A percentile compares a stretch with the other conserved stretches of the same genome.
These are phyloP conservation scores for Salvia splendens DNA, from an alignment of 257 asterid genomes.

Conservation along the genomic window DNA sequence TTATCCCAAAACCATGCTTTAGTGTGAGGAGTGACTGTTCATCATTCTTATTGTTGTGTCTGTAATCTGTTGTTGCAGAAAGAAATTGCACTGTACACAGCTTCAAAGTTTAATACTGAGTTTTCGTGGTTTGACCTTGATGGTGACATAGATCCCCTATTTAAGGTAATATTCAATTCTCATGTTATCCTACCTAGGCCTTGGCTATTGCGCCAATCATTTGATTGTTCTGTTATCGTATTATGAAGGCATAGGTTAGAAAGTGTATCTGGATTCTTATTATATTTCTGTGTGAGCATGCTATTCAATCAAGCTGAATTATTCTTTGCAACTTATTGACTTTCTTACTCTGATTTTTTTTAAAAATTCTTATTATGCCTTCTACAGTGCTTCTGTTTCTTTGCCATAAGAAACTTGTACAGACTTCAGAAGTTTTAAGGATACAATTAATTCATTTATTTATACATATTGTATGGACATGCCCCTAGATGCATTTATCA, in stretches of 20 bases:
- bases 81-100: constrained; percentile 95
- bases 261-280: background rate
- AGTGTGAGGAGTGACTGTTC: constrained; percentile 2
- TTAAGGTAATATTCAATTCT: constrained; percentile 66
- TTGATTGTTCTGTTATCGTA: background rate
- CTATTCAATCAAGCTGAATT: background rate
- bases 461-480: background rate
- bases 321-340: background rate
- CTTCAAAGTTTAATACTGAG: constrained; percentile 91
- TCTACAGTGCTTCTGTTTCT: background rate
- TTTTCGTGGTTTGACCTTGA: constrained; percentile 97
- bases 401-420: background rate
- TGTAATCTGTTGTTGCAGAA: constrained; percentile 66
- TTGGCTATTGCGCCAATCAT: constrained; percentile 3
- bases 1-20: constrained; percentile 21
- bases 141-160: constrained; percentile 97
- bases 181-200: constrained; percentile 16
- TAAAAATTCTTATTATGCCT: too few species aligned
- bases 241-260: constrained; percentile 1
- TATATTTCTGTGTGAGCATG: background rate
- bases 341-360: background rate
- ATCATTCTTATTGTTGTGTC: constrained; percentile 13
- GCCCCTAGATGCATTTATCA: constrained; percentile 1
- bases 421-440: background rate
- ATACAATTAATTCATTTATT: background rate